Evolutionary conservation across 2,329 filamentous ascomycete genomes (phyloP), one percentile per base, ranked within the genome.

Genomic region (Fusarium austroafricanum): DNA sequence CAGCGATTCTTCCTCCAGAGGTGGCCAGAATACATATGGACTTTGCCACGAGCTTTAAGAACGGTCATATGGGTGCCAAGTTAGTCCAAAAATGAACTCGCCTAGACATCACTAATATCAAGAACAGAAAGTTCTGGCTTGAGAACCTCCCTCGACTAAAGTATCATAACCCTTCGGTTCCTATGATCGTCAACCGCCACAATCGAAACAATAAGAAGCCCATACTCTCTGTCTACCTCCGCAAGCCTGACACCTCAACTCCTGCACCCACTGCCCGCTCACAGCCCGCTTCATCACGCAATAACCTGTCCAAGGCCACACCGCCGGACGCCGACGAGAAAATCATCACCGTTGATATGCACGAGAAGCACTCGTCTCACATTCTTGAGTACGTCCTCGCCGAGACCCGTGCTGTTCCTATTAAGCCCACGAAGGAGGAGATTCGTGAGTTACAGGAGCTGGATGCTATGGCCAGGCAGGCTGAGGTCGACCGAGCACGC

Each of bases 151-250:
- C 93, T 21, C 89, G 93, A 58, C 84, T 99, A 71, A 97, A 99
- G 85, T 99, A 90, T 83, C 91, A 97, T 85, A 99, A 99, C 79
- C 96, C 96, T 1, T 82, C 89, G 14, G 79, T 97, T 44, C 88
- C 91, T 42, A 96, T 98, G 86, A 89, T 92, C 61, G 88, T 97
- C 73, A 90, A 91, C 78, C 91, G 92, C 61, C 89, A 87, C 67
- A 73, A 78, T 37, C 80, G 89, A 43, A 83, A 88, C 70, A 78
- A 82, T 6, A 83, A 83, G 21, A 82, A 86, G 9, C 87, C 91
- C 15, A 84, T 82, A 45, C 83, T 94, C 80, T 89, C 87, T 62
- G 83, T 94, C 72, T 90, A 90, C 80, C 86, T 90, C 71, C 83
- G 83, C 73, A 81, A 81, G 61, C 64, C 73, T 35, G 61, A 74